Base-by-base conservation (phyloP, 2,329 filamentous ascomycete species). In the Fusarium pininemorale region DNA sequence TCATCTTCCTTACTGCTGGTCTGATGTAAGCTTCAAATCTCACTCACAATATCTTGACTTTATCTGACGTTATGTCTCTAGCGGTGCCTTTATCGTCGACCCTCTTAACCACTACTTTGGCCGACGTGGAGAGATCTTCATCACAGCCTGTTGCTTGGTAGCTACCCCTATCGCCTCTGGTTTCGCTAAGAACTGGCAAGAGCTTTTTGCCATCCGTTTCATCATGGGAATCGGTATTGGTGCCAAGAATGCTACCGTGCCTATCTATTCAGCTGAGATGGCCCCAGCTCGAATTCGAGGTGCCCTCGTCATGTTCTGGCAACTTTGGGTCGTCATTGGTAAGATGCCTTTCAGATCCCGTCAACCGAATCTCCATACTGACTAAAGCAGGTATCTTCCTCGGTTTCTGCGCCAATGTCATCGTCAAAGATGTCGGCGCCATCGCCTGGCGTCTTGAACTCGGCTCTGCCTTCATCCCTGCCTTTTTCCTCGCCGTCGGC, bases 301-400 rank as follows among this genome's bases (percentile, higher is more conserved):
- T 74, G 93, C 91, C 22, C 84, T 96, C 6, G 93, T 95, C 70
- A 96, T 96, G 93, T 92, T 91, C 69, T 96, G 93, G 93, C 87
- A 89, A 72, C 88, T 93, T 82, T 92, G 90, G 89, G 90, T 88
- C 6, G 87, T 87, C 1, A 89, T 91, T 66, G 84, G 85, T 54
- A 54, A 58, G 66, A 37, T 12, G 0, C 30, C 11, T 12, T 30
- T 3, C 7, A 37, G 1, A 37, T 37, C 8, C 35, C 3, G 35
- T 10, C 14, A 20, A 9, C 9, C 2, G 1, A 14, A 13, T 3
- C 4, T 7, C 1, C 0, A 16, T 8, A 35, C 45, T 70, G 7
- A 70, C 26, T 1, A 5, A 0, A 5, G 0, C 0, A 54, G 67
- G 67, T 4, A 86, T 86, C 71, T 79, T 84, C 54, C 75, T 84